These are phyloP conservation scores for Talaromyces adpressus DNA, from an alignment of 495 filamentous ascomycete species.

Conservation along the genomic window DNA sequence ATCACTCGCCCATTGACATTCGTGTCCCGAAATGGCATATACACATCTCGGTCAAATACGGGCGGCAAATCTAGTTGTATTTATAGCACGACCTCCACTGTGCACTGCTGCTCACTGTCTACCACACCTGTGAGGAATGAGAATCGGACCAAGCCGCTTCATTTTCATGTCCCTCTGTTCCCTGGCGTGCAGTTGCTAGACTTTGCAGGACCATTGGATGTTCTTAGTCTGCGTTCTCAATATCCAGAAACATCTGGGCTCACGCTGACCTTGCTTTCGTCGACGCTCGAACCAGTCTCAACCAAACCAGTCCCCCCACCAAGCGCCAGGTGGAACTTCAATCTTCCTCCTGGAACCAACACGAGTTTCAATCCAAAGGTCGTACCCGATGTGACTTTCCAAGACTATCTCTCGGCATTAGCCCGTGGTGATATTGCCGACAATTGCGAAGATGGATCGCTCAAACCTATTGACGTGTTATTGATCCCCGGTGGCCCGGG, in stretches of 20 bases:
- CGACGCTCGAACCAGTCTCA: slow-evolving; percentile 43
- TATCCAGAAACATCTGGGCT: slow-evolving; percentile 21
- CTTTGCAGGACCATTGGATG: slow-evolving; percentile 53
- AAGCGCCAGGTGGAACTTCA: slow-evolving; percentile 8
- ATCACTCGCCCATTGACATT: not conserved
- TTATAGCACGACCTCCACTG: not conserved
- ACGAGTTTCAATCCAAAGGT: slow-evolving; percentile 4
- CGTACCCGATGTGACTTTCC: slow-evolving; percentile 5
- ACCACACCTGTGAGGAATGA: not conserved
- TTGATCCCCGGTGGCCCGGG: slow-evolving; percentile 61
- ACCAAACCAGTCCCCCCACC: slow-evolving; percentile 20
- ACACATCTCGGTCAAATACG: not conserved
- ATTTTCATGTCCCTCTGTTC: slow-evolving; percentile 5
- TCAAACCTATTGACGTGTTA: slow-evolving; percentile 50
- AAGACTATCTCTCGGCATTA: slow-evolving; percentile 2
- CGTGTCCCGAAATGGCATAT: not conserved
- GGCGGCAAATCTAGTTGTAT: not conserved
- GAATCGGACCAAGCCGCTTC: not conserved
- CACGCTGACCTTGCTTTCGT: slow-evolving; percentile 38
- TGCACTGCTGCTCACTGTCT: not conserved
- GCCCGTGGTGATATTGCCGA: not conserved
- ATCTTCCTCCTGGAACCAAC: not conserved
- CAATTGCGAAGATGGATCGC: not conserved
- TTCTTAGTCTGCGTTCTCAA: slow-evolving; percentile 47
- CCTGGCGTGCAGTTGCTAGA: slow-evolving; percentile 24